phyloP scores from a whole-genome alignment of 2,329 filamentous ascomycete genomes.

The Aspergillus bombycis region DNA sequence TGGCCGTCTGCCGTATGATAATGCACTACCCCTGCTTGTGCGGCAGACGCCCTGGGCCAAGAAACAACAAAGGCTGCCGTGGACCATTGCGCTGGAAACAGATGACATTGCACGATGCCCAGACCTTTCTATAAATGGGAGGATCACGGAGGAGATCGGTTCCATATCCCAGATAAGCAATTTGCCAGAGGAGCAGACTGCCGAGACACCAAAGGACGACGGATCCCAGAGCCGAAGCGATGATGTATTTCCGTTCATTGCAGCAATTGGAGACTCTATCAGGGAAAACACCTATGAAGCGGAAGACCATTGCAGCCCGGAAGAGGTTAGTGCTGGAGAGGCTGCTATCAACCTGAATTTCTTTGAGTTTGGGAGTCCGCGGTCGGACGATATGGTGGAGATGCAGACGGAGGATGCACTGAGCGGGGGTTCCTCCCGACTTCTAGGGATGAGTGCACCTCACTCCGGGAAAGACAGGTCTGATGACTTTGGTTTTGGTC shows the following conservation, averaged over 20 bases:
- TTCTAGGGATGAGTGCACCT: background rate
- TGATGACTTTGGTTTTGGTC: background rate
- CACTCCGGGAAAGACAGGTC: background rate
- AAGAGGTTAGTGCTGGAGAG: background rate
- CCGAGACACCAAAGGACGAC: background rate
- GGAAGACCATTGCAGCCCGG: background rate
- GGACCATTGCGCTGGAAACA: background rate
- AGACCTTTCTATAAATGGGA: background rate
- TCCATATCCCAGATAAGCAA: background rate
- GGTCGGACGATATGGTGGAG: background rate
- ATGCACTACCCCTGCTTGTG: background rate
- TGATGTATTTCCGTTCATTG: background rate
- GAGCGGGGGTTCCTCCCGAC: rapidly evolving
- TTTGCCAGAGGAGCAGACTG: background rate
- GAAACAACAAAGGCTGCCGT: background rate
- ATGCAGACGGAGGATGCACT: too few species aligned
- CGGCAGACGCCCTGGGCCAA: background rate
- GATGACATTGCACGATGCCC: background rate
- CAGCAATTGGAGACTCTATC: background rate
- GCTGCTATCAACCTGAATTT: background rate
- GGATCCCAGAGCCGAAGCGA: background rate
- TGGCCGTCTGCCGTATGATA: background rate
- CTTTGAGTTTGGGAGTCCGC: background rate
- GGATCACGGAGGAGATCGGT: background rate
- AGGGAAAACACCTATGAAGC: background rate